Evolutionary conservation across 306 rosid species (phyloP), one percentile per base, ranked within the genome.

Genomic region (Fagus crenata): DNA sequence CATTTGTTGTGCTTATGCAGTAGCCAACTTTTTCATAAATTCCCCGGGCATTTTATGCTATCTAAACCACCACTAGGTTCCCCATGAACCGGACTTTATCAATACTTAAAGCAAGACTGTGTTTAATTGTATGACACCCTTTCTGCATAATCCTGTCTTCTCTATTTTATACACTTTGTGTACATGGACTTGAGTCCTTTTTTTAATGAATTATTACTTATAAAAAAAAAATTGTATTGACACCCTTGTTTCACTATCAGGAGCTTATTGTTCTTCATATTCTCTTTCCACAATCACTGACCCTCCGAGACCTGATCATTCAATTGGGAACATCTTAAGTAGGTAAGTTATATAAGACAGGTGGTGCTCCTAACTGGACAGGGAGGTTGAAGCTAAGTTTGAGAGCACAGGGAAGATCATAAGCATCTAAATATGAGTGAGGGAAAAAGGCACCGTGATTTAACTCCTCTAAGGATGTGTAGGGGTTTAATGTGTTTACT

Each of bases 401-500:
- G 8, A 78, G 61, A 63, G 56, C 68, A 46, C 39, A 91, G 89
- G 97, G 93, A 84, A 1, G 87, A 80, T 83, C 85, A 35, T 61
- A 75, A 46, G 40, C 79, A 82, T 41, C 5, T 28, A 54, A 42
- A 74, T 84, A 78, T 77, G 32, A 80, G 60, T 46, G 74, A 69
- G 42, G 82, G 71, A 61, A 76, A 72, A 43, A 72, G 81, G 79
- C 64, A 31, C 75, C 74, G 7, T 17, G 32, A 75, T 53, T 81
- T 89, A 28, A 84, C 81, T 69, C 93, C 87, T 18, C 78, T 77
- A 72, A 86, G 89, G 76, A 70, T 83, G 58, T 53, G 87, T 53
- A 84, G 95, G 88, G 97, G 95, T 69, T 58, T 85, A 72, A 70
- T 84, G 64, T 92, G 95, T 81, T 77, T 92, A 43, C 69, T 87